These are phyloP conservation scores for Wallacemonas rigidus DNA, from an alignment of 208 protist species.

Conservation along the genomic window DNA sequence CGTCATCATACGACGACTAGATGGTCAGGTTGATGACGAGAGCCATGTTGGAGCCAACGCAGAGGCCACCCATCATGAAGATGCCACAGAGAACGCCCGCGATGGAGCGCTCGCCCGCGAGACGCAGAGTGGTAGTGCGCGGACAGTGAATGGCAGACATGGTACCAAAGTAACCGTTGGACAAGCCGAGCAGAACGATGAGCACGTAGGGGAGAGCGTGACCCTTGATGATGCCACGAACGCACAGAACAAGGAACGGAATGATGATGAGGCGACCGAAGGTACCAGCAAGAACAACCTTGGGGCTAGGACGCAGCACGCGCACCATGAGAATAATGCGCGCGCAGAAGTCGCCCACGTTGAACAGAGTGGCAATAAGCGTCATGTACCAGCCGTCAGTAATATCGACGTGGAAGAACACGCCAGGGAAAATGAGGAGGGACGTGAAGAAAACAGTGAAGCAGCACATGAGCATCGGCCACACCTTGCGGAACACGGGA, in stretches of 20 bases:
- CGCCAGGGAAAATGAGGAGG: constrained; percentile 71
- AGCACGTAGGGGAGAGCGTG: constrained; percentile 55
- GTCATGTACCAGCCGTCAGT: constrained; percentile 60
- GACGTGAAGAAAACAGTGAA: constrained; percentile 69
- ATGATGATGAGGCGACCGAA: constrained; percentile 56
- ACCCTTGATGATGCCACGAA: constrained; percentile 45
- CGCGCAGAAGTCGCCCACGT: constrained; percentile 57
- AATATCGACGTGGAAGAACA: constrained; percentile 50
- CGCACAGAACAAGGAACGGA: constrained; percentile 64
- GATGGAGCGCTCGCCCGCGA: constrained; percentile 63
- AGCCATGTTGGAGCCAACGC: constrained; percentile 49
- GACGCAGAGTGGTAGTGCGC: constrained; percentile 38
- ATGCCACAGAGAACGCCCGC: constrained; percentile 51
- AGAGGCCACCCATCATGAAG: constrained; percentile 55
- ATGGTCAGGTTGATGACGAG: constrained; percentile 48
- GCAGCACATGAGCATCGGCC: constrained; percentile 66
- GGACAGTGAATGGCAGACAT: constrained; percentile 73
- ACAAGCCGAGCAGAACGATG: constrained; percentile 46
- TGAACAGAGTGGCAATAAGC: constrained; percentile 58
- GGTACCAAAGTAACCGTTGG: constrained; percentile 81
- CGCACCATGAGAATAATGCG: constrained; percentile 51
- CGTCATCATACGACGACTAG: not conserved
- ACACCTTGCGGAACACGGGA: constrained; percentile 56
- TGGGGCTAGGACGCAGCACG: constrained; percentile 38
- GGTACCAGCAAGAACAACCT: constrained; percentile 44